Base-by-base conservation (phyloP, 2,329 filamentous ascomycete species). In the Rhynchosporium graminicola region DNA sequence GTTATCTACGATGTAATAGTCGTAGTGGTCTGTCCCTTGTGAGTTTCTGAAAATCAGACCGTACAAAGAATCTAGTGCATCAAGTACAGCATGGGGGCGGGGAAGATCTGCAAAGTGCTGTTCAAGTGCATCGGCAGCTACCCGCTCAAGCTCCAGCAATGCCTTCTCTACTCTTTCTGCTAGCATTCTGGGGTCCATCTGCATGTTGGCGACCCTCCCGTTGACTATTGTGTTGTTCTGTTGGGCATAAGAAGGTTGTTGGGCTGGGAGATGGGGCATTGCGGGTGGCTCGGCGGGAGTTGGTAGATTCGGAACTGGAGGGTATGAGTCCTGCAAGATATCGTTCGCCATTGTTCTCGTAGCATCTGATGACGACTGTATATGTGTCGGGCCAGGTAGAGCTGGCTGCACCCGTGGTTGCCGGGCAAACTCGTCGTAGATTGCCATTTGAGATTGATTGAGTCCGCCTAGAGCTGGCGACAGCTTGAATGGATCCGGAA, bases 371-470 rank as follows among this genome's bases (percentile, higher is more conserved):
- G 81, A 76, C 1, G 86, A 84, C 10, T 84, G 77, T 15, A 79
- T 79, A 67, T 88, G 85, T 3, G 80, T 78, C 1, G 81, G 75
- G 74, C 86, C 74, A 76, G 86, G 73, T 73, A 81, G 73, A 78
- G 87, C 75, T 65, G 82, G 69, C 73, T 81, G 74, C 72, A 83
- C 84, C 61, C 92, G 88, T 33, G 91, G 88, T 74, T 96, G 92
- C 61, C 92, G 84, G 9, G 91, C 92, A 75, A 99, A 99, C 66
- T 98, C 93, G 72, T 98, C 93, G 72, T 99, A 99, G 31, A 99
- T 96, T 10, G 91, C 91, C 80, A 98, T 86, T 72, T 99, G 95
- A 71, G 97, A 92, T 29, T 89, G 83, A 72, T 97, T 98, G 57
- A 99, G 79, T 4, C 94, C 94, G 57, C 83, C 83, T 15, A 77